These are phyloP conservation scores for Curvularia spicifera DNA, from an alignment of 2,329 filamentous ascomycete genomes.

Conservation along the genomic window DNA sequence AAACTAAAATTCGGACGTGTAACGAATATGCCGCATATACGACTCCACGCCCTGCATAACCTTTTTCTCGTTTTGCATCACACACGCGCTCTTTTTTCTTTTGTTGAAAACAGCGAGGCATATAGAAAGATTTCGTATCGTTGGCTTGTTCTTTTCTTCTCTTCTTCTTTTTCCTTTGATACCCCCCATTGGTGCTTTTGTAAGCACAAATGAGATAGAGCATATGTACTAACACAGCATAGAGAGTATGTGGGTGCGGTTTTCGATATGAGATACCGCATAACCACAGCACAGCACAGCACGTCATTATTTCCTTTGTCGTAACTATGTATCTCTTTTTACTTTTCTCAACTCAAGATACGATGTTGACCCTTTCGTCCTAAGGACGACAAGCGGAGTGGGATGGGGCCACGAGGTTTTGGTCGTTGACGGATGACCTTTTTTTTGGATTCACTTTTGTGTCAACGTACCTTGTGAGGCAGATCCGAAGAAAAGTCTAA, in stretches of 20 bases:
- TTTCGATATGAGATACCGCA: background rate
- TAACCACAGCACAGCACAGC: background rate
- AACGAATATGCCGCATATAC: slow-evolving; percentile 8
- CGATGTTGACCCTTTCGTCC: background rate
- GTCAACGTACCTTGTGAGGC: background rate
- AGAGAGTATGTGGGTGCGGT: background rate
- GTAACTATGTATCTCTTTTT: background rate
- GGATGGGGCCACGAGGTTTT: background rate
- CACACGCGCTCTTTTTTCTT: background rate
- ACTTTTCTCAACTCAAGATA: background rate
- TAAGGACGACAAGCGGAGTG: background rate
- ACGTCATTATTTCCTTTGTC: background rate
- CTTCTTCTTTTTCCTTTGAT: background rate
- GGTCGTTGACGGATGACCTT: background rate
- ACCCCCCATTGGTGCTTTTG: background rate
- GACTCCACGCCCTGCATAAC: slow-evolving; percentile 3
- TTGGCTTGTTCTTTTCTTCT: slow-evolving; percentile 20
- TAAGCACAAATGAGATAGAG: background rate
- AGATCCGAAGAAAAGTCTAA: background rate
- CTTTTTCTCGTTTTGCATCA: background rate
- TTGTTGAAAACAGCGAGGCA: slow-evolving; percentile 25
- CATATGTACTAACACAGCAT: background rate
- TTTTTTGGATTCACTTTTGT: background rate
- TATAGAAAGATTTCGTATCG: slow-evolving; percentile 25
- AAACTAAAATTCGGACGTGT: slow-evolving; percentile 11